Percentiles rank a stretch among this genome's conserved stretches.
phyloP scores from a whole-genome alignment of 257 asterid species.

The Penstemon barbatus region DNA sequence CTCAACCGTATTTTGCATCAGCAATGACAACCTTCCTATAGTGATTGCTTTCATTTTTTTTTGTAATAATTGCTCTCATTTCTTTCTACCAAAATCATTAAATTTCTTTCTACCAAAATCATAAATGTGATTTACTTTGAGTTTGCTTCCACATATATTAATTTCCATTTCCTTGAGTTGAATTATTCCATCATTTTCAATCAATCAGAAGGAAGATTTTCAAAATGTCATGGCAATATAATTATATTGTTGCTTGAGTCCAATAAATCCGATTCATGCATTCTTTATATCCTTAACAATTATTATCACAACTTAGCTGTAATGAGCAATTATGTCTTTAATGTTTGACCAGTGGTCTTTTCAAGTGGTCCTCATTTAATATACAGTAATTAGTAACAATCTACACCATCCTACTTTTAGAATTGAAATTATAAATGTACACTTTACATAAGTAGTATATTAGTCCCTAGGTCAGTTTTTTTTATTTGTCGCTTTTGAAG shows the following conservation, averaged over 20 bases:
- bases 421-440: neutral
- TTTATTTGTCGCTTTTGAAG: too few relatives aligned
- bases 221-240: constrained; percentile 18
- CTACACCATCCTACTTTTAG: constrained; percentile 9
- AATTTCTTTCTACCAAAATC: too few relatives aligned
- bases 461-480: too few relatives aligned
- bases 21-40: too few relatives aligned
- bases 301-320: constrained; percentile 24
- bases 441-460: too few relatives aligned
- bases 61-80: too few relatives aligned
- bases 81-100: too few relatives aligned
- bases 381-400: neutral
- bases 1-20: too few relatives aligned
- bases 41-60: too few relatives aligned
- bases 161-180: neutral
- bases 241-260: neutral
- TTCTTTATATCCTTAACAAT: constrained; percentile 19
- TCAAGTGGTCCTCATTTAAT: constrained; percentile 6
- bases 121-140: too few relatives aligned
- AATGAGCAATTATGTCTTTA: constrained; percentile 27
- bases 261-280: constrained; percentile 19
- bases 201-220: neutral
- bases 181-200: constrained; percentile 21
- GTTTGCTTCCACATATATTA: too few relatives aligned
- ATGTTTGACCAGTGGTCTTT: constrained; percentile 30